A percentile compares a stretch with the other conserved stretches of the same genome.
These are phyloP conservation scores for Chlamydomonas schloesseri DNA, from an alignment of 139 green algal species.

Conservation along the genomic window DNA sequence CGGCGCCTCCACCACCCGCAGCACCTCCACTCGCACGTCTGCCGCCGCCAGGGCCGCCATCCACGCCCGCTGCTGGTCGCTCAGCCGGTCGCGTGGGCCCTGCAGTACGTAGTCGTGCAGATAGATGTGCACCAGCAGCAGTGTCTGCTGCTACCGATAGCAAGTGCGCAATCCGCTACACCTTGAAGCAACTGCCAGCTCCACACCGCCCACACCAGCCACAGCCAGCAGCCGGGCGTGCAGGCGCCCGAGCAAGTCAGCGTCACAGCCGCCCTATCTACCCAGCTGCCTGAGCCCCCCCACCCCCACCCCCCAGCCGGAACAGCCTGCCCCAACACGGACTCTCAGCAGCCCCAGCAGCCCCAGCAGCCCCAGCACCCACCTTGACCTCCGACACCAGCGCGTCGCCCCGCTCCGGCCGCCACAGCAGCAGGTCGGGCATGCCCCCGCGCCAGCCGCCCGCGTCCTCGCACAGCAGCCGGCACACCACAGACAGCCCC, in stretches of 20 bases:
- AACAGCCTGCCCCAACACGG: background rate
- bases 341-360: too few relatives aligned
- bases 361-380: background rate
- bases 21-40: conserved; percentile 58
- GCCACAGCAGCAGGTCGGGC: conserved; percentile 93
- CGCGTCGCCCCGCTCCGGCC: conserved; percentile 42
- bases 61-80: conserved; percentile 86
- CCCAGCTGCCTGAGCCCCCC: too few relatives aligned
- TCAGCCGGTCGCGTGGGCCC: conserved; percentile 85
- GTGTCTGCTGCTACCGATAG: too few relatives aligned
- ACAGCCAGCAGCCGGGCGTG: too few relatives aligned
- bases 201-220: too few relatives aligned
- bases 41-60: conserved; percentile 67
- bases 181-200: too few relatives aligned
- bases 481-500: conserved; percentile 79
- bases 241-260: too few relatives aligned
- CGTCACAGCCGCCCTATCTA: too few relatives aligned
- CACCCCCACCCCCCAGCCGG: background rate
- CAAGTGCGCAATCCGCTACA: too few relatives aligned
- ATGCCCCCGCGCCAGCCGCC: conserved; percentile 79
- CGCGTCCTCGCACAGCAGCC: conserved; percentile 84
- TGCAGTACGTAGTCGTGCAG: conserved; percentile 46
- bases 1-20: conserved; percentile 39
- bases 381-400: conserved; percentile 62
- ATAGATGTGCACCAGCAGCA: background rate